Evolutionary conservation across 352 stramenopile genomes (phyloP), one percentile per base, ranked within the genome.

Genomic region (Globisporangium yorkense): DNA sequence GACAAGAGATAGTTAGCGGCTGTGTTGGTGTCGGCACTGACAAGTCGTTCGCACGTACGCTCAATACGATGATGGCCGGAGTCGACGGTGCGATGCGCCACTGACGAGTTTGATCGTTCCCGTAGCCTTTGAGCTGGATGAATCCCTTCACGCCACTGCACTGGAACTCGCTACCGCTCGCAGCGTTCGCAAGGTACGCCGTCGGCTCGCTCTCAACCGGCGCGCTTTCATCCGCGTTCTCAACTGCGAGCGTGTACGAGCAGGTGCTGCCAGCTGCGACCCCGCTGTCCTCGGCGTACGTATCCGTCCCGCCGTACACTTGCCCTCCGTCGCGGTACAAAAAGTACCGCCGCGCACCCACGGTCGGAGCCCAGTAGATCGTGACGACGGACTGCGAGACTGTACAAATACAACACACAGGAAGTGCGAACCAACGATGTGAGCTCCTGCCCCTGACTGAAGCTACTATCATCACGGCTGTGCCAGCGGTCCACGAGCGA

Each of bases 91-190:
- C 54, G 20, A 88, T 73, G 5, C 62, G 73, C 75, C 78, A 88
- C n/a, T 53, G 59, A 10, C 73, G 70, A 3, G 54, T 27, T 24
- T 66, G 66, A 0, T 43, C 55, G 31, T 85, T 77, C 0, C 54
- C 43, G 31, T 88, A 88, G 45, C 75, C 65, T 4, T 65, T 56
- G 27, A 76, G 64, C 18, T 65, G 68, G 15, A 82, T 70, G 20
- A 68, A 47, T 16, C 72, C 72, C 61, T 65, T 71, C 15, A 50
- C 53, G 5, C 68, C 66, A 3, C 50, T 40, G 20, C 70, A 82
- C 47, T 74, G 55, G 10, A 79, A 75, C 20, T 59, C 66, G 9
- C 47, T 61, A 1, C 48, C 60, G 2, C 31, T 15, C 5, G 66
- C 45, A 27, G 45, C 53, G 21, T 46, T 57, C 46, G 71, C 45